Conservation (phyloP, 495 filamentous ascomycete genomes). For the Xylaria flabelliformis region DNA sequence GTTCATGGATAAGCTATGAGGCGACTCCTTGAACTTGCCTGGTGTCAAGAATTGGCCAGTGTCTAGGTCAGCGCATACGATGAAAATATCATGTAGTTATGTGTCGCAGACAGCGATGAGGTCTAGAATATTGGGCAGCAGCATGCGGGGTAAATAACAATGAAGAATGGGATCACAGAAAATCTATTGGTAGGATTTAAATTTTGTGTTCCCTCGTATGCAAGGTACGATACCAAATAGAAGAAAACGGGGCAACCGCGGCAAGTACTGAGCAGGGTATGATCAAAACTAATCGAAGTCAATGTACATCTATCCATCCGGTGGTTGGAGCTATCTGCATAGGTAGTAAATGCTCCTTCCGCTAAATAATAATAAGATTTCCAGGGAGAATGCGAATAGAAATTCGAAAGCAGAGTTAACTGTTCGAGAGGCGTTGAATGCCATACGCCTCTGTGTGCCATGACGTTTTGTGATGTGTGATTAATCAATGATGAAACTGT, state of each 20-base stretch:
- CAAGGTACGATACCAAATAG: background rate
- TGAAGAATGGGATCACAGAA: background rate
- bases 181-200: background rate
- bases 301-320: background rate
- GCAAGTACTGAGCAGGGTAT: background rate
- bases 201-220: background rate
- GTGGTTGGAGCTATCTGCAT: background rate
- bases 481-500: background rate
- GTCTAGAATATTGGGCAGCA: background rate
- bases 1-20: background rate
- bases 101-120: background rate
- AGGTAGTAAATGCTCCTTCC: background rate
- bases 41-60: background rate
- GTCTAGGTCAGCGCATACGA: background rate
- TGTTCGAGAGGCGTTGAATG: background rate
- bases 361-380: no score
- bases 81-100: background rate
- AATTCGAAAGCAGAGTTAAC: background rate
- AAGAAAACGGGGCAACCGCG: no score
- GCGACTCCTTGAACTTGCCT: background rate
- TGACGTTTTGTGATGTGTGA: background rate
- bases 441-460: background rate
- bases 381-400: background rate
- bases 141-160: background rate
- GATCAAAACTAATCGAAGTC: background rate